phyloP scores from a whole-genome alignment of 768 basidiomycete species.

The Boletus vermiculosoides region DNA sequence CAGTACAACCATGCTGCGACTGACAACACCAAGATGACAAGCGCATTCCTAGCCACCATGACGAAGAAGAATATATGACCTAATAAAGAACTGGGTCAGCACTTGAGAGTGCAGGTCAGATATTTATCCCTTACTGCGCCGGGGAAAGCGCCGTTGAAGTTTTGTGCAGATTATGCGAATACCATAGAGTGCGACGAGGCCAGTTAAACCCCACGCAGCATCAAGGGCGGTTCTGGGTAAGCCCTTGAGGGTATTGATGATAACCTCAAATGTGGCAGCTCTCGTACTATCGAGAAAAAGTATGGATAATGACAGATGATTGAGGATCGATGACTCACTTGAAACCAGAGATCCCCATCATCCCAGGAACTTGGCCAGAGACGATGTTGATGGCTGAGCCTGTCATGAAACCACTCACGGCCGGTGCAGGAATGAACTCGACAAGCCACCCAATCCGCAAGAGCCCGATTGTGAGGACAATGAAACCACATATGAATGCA shows the following conservation, averaged over 20 bases:
- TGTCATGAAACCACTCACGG: constrained; percentile 92
- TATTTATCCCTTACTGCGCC: constrained; percentile 43
- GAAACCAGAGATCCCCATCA: constrained; percentile 87
- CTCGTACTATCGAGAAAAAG: constrained; percentile 60
- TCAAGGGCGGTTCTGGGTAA: constrained; percentile 70
- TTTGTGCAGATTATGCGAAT: constrained; percentile 59
- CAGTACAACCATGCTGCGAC: constrained; percentile 86
- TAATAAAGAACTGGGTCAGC: constrained; percentile 25
- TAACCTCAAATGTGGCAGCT: constrained; percentile 78
- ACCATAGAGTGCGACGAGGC: constrained; percentile 65
- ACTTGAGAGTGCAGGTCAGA: background rate
- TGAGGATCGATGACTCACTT: constrained; percentile 50
- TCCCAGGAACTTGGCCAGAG: constrained; percentile 80
- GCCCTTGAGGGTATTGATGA: constrained; percentile 91
- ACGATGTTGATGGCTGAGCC: constrained; percentile 95
- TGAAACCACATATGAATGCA: constrained; percentile 87
- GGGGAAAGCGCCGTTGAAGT: constrained; percentile 58
- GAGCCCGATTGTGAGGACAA: constrained; percentile 86
- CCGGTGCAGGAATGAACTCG: constrained; percentile 88
- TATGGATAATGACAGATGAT: background rate
- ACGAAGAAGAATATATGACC: constrained; percentile 77
- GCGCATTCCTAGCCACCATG: constrained; percentile 75
- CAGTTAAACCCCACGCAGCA: constrained; percentile 86
- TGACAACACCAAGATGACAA: constrained; percentile 86
- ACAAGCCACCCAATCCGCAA: constrained; percentile 91